These are phyloP conservation scores for Lipomyces yamanashiensis DNA, from an alignment of 805 yeast species.

Conservation along the genomic window DNA sequence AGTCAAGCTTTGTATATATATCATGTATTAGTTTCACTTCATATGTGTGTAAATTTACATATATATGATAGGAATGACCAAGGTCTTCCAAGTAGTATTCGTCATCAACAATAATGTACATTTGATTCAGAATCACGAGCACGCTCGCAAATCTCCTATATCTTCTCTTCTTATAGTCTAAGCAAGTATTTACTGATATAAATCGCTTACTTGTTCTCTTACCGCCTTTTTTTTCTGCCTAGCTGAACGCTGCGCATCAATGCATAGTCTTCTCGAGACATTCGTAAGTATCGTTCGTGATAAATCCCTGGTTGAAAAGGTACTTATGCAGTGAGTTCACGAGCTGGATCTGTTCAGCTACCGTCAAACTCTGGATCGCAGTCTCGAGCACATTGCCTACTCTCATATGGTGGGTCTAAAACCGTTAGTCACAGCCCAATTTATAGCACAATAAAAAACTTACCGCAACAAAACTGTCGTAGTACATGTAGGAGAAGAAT, in stretches of 20 bases:
- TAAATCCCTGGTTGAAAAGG: conserved; percentile 47
- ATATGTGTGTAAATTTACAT: no score
- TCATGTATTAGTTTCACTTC: no score
- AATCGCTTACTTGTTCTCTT: no score
- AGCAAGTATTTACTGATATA: no score
- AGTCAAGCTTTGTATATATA: neutral
- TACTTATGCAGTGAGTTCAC: conserved; percentile 63
- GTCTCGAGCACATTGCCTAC: conserved; percentile 77
- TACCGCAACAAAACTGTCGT: conserved; percentile 83
- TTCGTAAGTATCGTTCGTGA: conserved; percentile 29
- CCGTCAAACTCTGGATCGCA: conserved; percentile 70
- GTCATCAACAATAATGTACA: no score
- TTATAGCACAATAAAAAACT: neutral
- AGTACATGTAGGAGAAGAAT: conserved; percentile 87
- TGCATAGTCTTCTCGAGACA: conserved; percentile 28
- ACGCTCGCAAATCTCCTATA: no score
- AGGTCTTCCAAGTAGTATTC: no score
- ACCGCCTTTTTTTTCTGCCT: neutral
- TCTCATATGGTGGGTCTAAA: conserved; percentile 49
- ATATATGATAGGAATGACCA: no score
- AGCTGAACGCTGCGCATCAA: neutral
- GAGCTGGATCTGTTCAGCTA: conserved; percentile 67
- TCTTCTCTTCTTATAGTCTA: no score
- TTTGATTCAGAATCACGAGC: no score
- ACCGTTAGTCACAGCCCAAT: neutral